Base-by-base conservation (phyloP, 768 basidiomycete genomes). In the Clavaria fumosa region DNA sequence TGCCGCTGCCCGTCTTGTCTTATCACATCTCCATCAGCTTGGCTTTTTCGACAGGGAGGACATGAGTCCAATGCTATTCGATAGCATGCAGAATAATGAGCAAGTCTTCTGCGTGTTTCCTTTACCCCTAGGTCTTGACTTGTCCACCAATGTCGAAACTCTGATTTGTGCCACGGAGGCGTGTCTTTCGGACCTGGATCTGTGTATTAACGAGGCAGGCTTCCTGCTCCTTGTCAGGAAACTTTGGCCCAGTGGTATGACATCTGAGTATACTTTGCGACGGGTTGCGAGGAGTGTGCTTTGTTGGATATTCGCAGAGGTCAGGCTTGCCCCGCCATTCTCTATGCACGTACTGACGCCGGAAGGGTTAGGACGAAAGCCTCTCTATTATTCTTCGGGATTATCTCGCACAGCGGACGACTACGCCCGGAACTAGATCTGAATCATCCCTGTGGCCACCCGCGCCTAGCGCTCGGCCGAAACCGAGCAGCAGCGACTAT, bases 291-390 rank as follows among this genome's bases (percentile, higher is more conserved):
- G 64, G 35, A 60, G 61, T 12, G 59, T 84, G 1, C 44, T 85
- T 4, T 56, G 55, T 12, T 89, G 85, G 85, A 71, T 86, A 28
- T 55, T 83, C 35, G 64, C 70, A 3, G 81, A 86, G 64, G 83
- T 81, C 40, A 59, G 24, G 3, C 0, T 21, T 33, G 28, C 12
- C 32, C 39, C 12, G 24, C 34, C 1, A 10, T 37, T 38, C 36
- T 15, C 41, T 11, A 31, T 20, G 32, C 10, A 21, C 20, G 23
- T 23, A 31, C 41, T 31, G 22, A 34, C 11, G 27, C 39, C 12
- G 35, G 38, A 35, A 7, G 27, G 20, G 31, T 12, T 37, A 82
- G 79, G 82, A 86, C 45, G 66, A 75, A 35, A 68, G 64, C 44
- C 57, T 88, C 17, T 73, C 76, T 4, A 58, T 61, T 10, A 72